A percentile compares a stretch with the other conserved stretches of the same genome.
Evolutionary conservation across 2,329 filamentous ascomycete species (phyloP).

Genomic region (Arthrinium phaeospermum): DNA sequence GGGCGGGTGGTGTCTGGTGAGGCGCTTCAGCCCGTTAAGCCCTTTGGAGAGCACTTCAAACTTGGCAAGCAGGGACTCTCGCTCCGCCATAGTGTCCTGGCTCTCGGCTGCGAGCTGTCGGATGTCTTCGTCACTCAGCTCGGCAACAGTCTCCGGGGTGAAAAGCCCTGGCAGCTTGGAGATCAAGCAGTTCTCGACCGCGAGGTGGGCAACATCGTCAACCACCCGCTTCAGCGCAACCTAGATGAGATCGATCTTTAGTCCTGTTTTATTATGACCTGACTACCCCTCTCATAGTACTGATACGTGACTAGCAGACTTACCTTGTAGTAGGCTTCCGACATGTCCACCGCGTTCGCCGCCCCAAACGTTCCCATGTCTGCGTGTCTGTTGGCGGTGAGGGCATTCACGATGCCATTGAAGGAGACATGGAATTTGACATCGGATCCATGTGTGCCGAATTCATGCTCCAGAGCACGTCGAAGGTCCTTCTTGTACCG

Average conservation of each 20-base stretch:
- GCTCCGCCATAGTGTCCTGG: conserved; percentile 25
- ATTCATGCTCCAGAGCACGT: conserved; percentile 11
- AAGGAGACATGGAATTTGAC: background rate
- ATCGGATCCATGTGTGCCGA: background rate
- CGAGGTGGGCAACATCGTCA: conserved; percentile 34
- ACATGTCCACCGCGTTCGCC: conserved; percentile 20
- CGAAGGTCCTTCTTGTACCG: conserved; percentile 12
- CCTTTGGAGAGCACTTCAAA: conserved; percentile 22
- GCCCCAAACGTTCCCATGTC: conserved; percentile 21
- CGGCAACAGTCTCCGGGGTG: conserved; percentile 29
- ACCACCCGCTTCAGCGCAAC: conserved; percentile 35
- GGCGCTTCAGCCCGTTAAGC: conserved; percentile 17
- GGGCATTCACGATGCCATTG: background rate
- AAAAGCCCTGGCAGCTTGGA: conserved; percentile 30
- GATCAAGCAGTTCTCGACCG: conserved; percentile 34
- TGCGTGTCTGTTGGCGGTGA: background rate
- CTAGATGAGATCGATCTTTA: conserved; percentile 23
- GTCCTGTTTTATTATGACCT: background rate
- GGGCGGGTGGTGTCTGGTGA: conserved; percentile 9
- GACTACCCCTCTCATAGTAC: too few relatives aligned
- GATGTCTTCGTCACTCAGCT: conserved; percentile 28
- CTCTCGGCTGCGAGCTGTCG: conserved; percentile 31
- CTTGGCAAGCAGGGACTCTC: conserved; percentile 34
- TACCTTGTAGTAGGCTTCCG: conserved; percentile 28
- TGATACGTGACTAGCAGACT: background rate